Base-by-base conservation (phyloP, 2,329 filamentous ascomycete species). In the Pseudopyricularia javanii region DNA sequence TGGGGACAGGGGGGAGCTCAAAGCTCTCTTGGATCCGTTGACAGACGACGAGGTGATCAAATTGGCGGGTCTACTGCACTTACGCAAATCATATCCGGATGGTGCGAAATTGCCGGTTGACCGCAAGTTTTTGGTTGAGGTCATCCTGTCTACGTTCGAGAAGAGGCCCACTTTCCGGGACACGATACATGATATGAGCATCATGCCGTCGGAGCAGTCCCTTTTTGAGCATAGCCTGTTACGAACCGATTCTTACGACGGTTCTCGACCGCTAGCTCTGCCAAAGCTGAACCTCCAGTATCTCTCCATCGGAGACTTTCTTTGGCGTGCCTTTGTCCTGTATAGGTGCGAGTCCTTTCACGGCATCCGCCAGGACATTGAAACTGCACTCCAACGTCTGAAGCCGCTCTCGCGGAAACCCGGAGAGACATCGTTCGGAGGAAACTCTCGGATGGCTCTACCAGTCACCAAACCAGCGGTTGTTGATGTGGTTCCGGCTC, bases 201-300 rank as follows among this genome's bases (percentile, higher is more conserved):
- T 94, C 33, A 68, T 94, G n/a, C 94, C 94, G 0, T 97, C 88
- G 0, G 93, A 97, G 63, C 73, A 79, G 43, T 71, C 80, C 2
- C 73, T 98, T 5, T 96, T 96, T 62, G 89, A 96, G 55, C 75
- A 76, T 50, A 81, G 82, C 26, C 78, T 95, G 52, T 69, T 91
- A 53, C 81, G 89, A 54, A 91, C 91, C 54, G 91, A 96, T 61
- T 76, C 75, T 7, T 97, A 96, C 61, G 85, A 95, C 65, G 91
- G 91, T 26, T 90, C 88, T 24, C 81, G 81, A 49, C 91, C 93
- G 5, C 74, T 98, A 54, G 88, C 93, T 3, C 82, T 98, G 45
- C 93, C 93, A 3, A 98, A 98, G 65, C 70, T 97, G 47, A 98
- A 96, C 60, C 73, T 98, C 28, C 93, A 98, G 63, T 98, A 98